Evolutionary conservation across 2,329 filamentous ascomycete genomes (phyloP), one percentile per base, ranked within the genome.

Genomic region (Fusarium sp.): DNA sequence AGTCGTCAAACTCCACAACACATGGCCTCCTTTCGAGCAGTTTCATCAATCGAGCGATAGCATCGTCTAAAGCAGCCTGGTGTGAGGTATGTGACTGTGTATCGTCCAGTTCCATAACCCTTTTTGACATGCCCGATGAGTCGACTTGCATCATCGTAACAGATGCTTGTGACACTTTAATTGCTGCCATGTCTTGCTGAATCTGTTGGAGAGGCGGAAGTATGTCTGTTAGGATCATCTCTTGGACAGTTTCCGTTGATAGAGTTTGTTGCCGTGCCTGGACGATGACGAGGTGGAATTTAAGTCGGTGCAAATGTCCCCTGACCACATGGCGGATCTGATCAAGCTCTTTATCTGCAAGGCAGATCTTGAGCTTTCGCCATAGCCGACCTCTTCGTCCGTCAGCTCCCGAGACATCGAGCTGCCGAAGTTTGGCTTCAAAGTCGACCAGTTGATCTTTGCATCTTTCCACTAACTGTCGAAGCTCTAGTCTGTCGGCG

Each of bases 131-230:
- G 13, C 5, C 6, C 14, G 24, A 1, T 1, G 8, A 32, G 0
- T 3, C 12, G 0, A 2, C 13, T 7, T 4, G 13, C 0, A 8
- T 0, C 2, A 22, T 18, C 0, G 2, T 2, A 0, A 1, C 12
- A 37, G 34, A 13, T n/a, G n/a, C n/a, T n/a, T n/a, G n/a, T n/a
- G 13, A 0, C 14, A 4, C 27, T 4, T 14, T 24, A 1, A 20
- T 7, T 0, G 42, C 14, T 0, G 13, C 4, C 0, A 64, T 30
- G 5, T 30, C 20, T 47, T 48, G 34, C 4, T 24, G 47, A 0
- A 64, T 29, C 1, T 61, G 24, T 2, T n/a, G n/a, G n/a, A n/a
- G n/a, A n/a, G n/a, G n/a, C n/a, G n/a, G n/a, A n/a, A n/a, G n/a
- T n/a, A n/a, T n/a, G n/a, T n/a, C n/a, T n/a, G n/a, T n/a, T n/a